A percentile compares a stretch with the other conserved stretches of the same genome.
These are phyloP conservation scores for Psilocybe subaeruginosa DNA, from an alignment of 768 basidiomycete species.

Conservation along the genomic window DNA sequence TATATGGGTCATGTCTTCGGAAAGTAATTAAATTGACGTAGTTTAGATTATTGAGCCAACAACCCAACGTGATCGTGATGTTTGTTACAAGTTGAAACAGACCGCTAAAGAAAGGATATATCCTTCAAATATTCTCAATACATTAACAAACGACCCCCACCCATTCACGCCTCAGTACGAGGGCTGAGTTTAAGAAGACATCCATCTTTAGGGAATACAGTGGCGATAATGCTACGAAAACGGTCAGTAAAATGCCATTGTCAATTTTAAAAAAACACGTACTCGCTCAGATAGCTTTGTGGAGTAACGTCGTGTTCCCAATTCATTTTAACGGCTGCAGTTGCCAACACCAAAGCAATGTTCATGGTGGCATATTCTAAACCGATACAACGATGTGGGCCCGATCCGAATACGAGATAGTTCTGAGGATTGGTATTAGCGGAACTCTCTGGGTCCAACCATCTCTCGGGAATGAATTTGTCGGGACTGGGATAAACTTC, in stretches of 20 bases:
- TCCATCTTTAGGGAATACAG: conserved; percentile 94
- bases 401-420: conserved; percentile 94
- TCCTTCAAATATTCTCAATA: neutral
- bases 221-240: conserved; percentile 83
- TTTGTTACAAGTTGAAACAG: neutral
- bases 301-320: conserved; percentile 89
- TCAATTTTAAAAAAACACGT: conserved; percentile 34
- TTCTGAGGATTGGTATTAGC: conserved; percentile 91
- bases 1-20: neutral
- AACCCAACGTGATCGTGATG: neutral
- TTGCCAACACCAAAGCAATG: conserved; percentile 82
- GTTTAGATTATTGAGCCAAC: neutral
- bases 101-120: neutral
- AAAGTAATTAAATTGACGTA: neutral
- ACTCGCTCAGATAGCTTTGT: conserved; percentile 81
- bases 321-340: conserved; percentile 78
- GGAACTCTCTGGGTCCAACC: conserved; percentile 80
- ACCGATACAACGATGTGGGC: conserved; percentile 92
- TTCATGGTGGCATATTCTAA: conserved; percentile 93
- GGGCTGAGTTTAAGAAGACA: conserved; percentile 81
- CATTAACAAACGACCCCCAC: conserved; percentile 1
- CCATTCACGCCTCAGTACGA: conserved; percentile 33
- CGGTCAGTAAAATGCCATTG: neutral
- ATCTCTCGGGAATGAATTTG: conserved; percentile 83
- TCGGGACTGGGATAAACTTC: conserved; percentile 88